Evolutionary conservation across 768 basidiomycete genomes (phyloP).

Genomic region (Mycena metata): DNA sequence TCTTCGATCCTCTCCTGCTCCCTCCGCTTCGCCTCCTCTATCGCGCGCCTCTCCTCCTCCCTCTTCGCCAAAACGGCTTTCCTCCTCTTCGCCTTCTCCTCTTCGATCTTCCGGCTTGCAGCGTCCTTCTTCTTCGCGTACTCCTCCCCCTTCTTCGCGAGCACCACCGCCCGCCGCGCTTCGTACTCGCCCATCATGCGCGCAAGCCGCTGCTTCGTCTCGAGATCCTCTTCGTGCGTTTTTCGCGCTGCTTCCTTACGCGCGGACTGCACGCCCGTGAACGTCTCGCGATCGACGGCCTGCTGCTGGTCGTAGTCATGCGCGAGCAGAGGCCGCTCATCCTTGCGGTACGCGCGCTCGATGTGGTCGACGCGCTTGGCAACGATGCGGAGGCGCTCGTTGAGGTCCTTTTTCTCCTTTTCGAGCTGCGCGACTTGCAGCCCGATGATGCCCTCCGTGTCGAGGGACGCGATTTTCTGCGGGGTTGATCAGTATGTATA

Average conservation of each 20-base stretch:
- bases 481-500: slow-evolving; percentile 1
- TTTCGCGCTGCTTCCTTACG: slow-evolving; percentile 68
- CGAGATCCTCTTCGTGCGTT: slow-evolving; percentile 75
- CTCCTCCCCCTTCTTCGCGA: slow-evolving; percentile 73
- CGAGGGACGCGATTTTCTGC: slow-evolving; percentile 85
- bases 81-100: slow-evolving; percentile 85
- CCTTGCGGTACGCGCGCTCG: slow-evolving; percentile 95
- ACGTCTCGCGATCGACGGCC: slow-evolving; percentile 76
- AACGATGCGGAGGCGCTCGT: slow-evolving; percentile 84
- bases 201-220: slow-evolving; percentile 79
- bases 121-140: slow-evolving; percentile 69
- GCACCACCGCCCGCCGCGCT: slow-evolving; percentile 63
- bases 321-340: slow-evolving; percentile 87
- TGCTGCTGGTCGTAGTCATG: slow-evolving; percentile 93
- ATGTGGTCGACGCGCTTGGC: slow-evolving; percentile 94
- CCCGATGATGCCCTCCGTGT: slow-evolving; percentile 87
- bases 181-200: slow-evolving; percentile 82
- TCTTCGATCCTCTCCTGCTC: slow-evolving; percentile 65
- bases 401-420: slow-evolving; percentile 93
- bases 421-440: slow-evolving; percentile 96
- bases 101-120: slow-evolving; percentile 79
- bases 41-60: slow-evolving; percentile 66
- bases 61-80: slow-evolving; percentile 68
- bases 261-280: slow-evolving; percentile 70
- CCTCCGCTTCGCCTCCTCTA: slow-evolving; percentile 59